phyloP scores from a whole-genome alignment of 2,329 filamentous ascomycete genomes.

The Pseudocercospora fijiensis region DNA sequence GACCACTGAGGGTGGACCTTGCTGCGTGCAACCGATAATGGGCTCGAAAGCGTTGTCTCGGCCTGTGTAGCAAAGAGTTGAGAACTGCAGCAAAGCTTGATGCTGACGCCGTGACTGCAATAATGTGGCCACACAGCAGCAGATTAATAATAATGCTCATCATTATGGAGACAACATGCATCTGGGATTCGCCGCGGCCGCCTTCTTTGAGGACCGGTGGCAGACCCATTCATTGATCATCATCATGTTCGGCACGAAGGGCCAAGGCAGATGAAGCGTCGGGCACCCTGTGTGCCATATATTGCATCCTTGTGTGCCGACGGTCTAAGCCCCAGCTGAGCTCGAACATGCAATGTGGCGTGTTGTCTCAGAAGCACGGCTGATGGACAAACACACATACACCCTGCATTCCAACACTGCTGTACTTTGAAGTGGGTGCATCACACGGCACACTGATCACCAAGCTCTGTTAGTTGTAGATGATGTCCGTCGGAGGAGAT shows the following conservation, averaged over 20 bases:
- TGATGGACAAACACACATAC: conserved; percentile 13
- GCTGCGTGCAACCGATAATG: neutral
- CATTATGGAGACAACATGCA: neutral
- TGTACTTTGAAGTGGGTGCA: conserved; percentile 18
- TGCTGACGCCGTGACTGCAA: neutral
- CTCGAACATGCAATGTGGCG: conserved; percentile 11
- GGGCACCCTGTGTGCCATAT: neutral
- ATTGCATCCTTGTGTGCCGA: conserved; percentile 1
- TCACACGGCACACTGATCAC: conserved; percentile 24
- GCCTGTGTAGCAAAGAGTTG: neutral
- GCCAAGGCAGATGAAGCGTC: neutral
- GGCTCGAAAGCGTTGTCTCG: conserved; percentile 1
- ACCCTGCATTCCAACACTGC: conserved; percentile 21
- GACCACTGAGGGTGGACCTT: neutral
- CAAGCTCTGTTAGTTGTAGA: conserved; percentile 13
- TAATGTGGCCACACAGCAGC: neutral
- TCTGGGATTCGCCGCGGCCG: neutral
- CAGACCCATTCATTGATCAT: neutral
- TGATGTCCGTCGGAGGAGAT: conserved; percentile 19
- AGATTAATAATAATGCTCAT: neutral
- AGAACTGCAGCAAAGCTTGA: neutral
- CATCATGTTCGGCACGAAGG: neutral
- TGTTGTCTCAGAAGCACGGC: conserved; percentile 21
- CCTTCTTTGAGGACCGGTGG: neutral
- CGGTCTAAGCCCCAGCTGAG: conserved; percentile 8